Conservation (phyloP, 192 early-diverging fungal species). For the Podila clonocystis region DNA sequence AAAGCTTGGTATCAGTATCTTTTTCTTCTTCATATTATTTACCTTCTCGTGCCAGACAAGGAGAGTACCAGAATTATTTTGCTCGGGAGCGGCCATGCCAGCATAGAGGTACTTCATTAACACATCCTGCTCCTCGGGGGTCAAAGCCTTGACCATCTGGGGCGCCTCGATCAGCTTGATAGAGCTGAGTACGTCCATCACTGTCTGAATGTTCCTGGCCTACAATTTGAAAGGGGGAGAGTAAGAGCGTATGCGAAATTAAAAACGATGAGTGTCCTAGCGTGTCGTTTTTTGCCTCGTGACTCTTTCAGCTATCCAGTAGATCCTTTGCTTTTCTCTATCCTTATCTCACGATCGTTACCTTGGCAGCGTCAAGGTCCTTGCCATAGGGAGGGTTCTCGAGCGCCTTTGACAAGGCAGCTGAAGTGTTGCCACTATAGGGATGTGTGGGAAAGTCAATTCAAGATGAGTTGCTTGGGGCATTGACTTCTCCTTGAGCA, state of each 20-base stretch:
- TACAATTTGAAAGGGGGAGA: conserved; percentile 20
- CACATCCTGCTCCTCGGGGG: conserved; percentile 73
- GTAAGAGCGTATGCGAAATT: not conserved
- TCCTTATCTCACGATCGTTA: conserved; percentile 15
- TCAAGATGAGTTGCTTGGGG: not conserved
- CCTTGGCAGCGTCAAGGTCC: conserved; percentile 69
- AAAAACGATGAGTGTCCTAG: not conserved
- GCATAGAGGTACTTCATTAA: conserved; percentile 95
- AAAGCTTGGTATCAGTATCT: not conserved
- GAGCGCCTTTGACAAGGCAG: conserved; percentile 70
- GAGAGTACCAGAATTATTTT: conserved; percentile 84
- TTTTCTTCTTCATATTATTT: not conserved
- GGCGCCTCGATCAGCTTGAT: conserved; percentile 77
- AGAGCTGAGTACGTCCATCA: conserved; percentile 84
- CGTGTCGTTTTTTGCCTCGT: not conserved
- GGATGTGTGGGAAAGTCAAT: no score
- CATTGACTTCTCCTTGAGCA: not conserved
- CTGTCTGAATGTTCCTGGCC: conserved; percentile 78
- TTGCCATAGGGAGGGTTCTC: conserved; percentile 79
- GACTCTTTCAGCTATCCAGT: not conserved
- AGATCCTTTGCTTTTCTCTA: not conserved
- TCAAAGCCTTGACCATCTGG: conserved; percentile 67
- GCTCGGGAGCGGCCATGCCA: conserved; percentile 86
- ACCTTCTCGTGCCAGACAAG: conserved; percentile 97
- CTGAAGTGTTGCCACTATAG: conserved; percentile 63